Conservation (phyloP, 2,329 filamentous ascomycete genomes). For the Fusarium chaquense region DNA sequence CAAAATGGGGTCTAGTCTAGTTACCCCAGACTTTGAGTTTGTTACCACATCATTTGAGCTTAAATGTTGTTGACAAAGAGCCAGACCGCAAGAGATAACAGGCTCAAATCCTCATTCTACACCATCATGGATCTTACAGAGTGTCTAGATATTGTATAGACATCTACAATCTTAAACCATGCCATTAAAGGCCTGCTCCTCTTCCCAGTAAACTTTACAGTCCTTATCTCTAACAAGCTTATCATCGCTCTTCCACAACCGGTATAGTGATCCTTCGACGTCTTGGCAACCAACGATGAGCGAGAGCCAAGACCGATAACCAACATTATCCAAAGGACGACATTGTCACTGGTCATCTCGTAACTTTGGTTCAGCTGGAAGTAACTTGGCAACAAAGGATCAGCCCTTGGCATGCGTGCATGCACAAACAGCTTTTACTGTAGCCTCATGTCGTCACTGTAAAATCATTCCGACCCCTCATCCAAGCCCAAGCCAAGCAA, state of each 20-base stretch:
- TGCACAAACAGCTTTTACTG: no score
- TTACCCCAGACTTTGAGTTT: not conserved
- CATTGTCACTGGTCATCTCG: not conserved
- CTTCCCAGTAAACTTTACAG: not conserved
- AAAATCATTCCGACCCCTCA: no score
- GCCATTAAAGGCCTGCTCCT: not conserved
- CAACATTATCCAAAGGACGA: no score
- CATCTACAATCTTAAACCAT: no score
- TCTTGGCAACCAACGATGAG: not conserved
- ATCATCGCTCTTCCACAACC: not conserved
- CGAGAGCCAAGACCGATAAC: no score
- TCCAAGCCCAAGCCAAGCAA: not conserved
- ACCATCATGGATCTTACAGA: no score
- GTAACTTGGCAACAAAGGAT: not conserved
- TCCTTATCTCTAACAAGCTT: not conserved
- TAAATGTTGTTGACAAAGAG: no score
- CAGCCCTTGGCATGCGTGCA: not conserved
- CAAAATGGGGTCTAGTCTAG: not conserved
- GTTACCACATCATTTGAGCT: no score
- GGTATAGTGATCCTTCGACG: not conserved
- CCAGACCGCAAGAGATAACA: no score
- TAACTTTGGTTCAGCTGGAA: not conserved
- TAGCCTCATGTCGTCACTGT: no score
- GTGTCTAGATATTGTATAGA: no score
- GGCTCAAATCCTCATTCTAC: no score